Conservation (phyloP, 495 filamentous ascomycete species). For the Aspergillus saccharolyticus region DNA sequence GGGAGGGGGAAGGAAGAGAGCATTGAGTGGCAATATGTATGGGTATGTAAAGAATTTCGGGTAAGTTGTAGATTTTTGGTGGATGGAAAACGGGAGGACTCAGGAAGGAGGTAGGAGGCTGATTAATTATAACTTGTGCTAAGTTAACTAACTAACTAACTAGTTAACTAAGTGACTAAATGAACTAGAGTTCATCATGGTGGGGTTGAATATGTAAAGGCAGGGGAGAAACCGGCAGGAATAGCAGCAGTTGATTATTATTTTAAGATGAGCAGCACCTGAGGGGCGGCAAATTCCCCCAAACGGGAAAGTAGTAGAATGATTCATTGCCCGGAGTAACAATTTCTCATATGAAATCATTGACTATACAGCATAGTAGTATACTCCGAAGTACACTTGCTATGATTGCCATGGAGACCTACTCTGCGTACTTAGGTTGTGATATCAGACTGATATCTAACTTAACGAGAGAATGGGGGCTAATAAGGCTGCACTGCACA, state of each 20-base stretch:
- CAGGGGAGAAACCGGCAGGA: constrained; percentile 3
- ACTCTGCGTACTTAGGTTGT: background rate
- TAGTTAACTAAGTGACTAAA: too few relatives aligned
- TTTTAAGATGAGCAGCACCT: background rate
- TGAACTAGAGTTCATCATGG: background rate
- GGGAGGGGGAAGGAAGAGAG: background rate
- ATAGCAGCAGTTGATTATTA: background rate
- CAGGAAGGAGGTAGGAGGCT: constrained; percentile 4
- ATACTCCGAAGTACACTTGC: background rate
- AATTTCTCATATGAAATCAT: background rate
- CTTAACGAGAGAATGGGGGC: background rate
- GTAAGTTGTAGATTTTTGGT: background rate
- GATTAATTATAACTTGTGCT: background rate
- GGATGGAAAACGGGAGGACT: background rate
- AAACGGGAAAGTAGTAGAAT: background rate
- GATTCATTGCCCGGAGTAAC: background rate
- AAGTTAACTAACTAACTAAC: too few relatives aligned
- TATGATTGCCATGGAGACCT: background rate
- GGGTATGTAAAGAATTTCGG: background rate
- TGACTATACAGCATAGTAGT: background rate
- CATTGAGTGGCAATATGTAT: background rate
- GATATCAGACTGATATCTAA: background rate
- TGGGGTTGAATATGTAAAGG: constrained; percentile 3
- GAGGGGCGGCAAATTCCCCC: constrained; percentile 3
- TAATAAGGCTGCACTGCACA: background rate